Percentiles rank a stretch among this genome's conserved stretches.
Conservation (phyloP, 2,329 filamentous ascomycete species). For the Dactylella cylindrospora region DNA sequence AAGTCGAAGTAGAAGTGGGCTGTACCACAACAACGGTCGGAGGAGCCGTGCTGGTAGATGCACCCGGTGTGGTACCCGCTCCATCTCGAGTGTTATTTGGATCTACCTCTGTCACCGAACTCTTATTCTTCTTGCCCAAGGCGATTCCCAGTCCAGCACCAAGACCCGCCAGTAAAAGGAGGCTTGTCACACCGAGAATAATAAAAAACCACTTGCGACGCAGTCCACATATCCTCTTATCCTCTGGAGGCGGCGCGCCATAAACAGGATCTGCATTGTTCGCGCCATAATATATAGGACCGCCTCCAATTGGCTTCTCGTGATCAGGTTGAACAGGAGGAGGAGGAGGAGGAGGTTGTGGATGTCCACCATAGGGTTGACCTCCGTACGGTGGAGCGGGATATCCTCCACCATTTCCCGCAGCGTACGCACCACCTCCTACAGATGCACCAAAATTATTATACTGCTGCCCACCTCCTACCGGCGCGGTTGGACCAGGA, state of each 20-base stretch:
- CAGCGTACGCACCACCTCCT: background rate
- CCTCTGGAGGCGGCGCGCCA: slow-evolving; percentile 1
- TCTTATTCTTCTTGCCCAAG: slow-evolving; percentile 10
- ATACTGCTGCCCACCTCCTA: background rate
- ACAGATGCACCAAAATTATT: background rate
- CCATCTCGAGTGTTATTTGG: background rate
- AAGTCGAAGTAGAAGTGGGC: background rate
- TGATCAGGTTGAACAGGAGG: background rate
- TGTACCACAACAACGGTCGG: background rate
- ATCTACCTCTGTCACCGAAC: background rate
- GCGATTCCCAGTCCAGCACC: slow-evolving; percentile 25
- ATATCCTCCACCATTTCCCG: background rate
- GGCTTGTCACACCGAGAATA: slow-evolving; percentile 2
- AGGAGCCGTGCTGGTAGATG: background rate
- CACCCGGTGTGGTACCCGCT: background rate
- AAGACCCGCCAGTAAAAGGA: slow-evolving; percentile 17
- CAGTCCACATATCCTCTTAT: slow-evolving; percentile 26
- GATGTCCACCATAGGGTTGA: background rate
- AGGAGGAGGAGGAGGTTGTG: background rate
- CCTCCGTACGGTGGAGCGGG: background rate
- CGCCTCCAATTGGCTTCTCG: slow-evolving; percentile 13
- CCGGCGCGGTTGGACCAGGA: no score
- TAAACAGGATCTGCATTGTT: background rate
- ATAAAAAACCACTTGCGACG: slow-evolving; percentile 24
- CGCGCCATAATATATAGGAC: background rate